A percentile compares a stretch with the other conserved stretches of the same genome.
phyloP scores from a whole-genome alignment of 495 filamentous ascomycete genomes.

The Daldinia loculata region DNA sequence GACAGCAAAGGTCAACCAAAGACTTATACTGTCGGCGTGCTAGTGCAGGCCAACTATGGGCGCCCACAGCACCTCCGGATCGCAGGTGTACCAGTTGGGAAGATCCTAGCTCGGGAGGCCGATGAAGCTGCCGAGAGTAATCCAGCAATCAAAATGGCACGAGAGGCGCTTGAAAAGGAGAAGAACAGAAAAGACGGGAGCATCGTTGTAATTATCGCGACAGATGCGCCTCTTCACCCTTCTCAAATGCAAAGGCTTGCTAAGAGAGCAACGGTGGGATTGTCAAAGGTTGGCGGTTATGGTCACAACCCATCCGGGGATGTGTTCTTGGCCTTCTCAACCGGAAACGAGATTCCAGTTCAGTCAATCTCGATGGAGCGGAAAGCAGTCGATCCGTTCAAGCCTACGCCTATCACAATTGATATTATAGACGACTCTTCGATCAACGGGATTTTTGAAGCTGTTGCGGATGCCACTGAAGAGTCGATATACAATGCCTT shows the following conservation, averaged over 20 bases:
- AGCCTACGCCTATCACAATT: constrained; percentile 48
- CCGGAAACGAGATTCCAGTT: constrained; percentile 53
- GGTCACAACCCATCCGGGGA: constrained; percentile 62
- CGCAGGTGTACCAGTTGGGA: constrained; percentile 60
- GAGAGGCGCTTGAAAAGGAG: constrained; percentile 38
- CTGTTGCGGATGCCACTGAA: constrained; percentile 60
- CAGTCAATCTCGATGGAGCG: constrained; percentile 46
- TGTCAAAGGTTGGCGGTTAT: constrained; percentile 59
- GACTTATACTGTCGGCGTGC: constrained; percentile 58
- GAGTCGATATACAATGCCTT: constrained; percentile 64
- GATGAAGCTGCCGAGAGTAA: constrained; percentile 37
- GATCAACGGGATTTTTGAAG: constrained; percentile 61
- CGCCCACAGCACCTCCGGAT: constrained; percentile 54
- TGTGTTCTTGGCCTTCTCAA: constrained; percentile 64
- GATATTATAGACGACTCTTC: constrained; percentile 57
- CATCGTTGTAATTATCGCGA: constrained; percentile 63
- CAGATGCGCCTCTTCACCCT: constrained; percentile 59
- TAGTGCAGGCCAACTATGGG: constrained; percentile 65
- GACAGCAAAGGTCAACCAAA: constrained; percentile 43
- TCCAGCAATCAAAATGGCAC: constrained; percentile 38
- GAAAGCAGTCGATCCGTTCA: constrained; percentile 43
- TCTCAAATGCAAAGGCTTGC: constrained; percentile 61
- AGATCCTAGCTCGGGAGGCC: constrained; percentile 50
- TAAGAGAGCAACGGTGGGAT: constrained; percentile 60
- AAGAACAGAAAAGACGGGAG: constrained; percentile 60